Conservation (phyloP, 495 filamentous ascomycete genomes). For the Penicillium robsamsonii region DNA sequence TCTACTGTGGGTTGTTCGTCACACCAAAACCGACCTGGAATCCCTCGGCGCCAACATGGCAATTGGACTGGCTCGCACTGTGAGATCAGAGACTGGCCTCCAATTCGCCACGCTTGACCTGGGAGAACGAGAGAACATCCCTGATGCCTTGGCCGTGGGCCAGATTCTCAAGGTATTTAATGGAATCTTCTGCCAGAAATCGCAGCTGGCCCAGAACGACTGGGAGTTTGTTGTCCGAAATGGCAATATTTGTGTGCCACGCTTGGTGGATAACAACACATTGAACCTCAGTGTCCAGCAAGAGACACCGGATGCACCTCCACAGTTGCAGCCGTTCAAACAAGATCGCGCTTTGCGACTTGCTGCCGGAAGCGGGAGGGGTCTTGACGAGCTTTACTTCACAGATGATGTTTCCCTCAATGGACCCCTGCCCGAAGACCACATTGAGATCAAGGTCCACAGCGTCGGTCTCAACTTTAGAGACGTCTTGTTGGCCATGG, state of each 20-base stretch:
- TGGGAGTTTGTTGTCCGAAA: constrained; percentile 32
- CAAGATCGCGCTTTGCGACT: constrained; percentile 33
- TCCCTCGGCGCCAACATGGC: constrained; percentile 28
- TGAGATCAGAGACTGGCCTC: constrained; percentile 32
- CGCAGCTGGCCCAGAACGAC: constrained; percentile 21
- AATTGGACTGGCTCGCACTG: constrained; percentile 32
- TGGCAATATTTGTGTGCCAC: constrained; percentile 28
- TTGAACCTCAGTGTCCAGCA: constrained; percentile 29
- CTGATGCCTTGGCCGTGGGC: constrained; percentile 11
- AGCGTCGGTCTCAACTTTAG: constrained; percentile 40
- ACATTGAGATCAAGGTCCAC: constrained; percentile 32
- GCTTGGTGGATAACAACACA: constrained; percentile 28
- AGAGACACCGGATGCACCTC: constrained; percentile 23
- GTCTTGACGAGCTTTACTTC: constrained; percentile 37
- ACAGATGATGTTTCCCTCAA: constrained; percentile 25
- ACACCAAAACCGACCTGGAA: constrained; percentile 15
- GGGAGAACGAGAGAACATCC: constrained; percentile 20
- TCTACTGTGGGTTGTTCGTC: constrained; percentile 30
- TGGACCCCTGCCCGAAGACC: constrained; percentile 20
- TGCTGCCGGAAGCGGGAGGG: constrained; percentile 21
- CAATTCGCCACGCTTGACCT: constrained; percentile 32
- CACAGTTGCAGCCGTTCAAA: constrained; percentile 26
- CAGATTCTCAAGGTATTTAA: constrained; percentile 32
- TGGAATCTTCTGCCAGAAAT: constrained; percentile 22
- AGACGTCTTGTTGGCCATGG: constrained; percentile 39